Base-by-base conservation (phyloP, 1,284 basidiomycete species). In the Cerioporus squamosus region DNA sequence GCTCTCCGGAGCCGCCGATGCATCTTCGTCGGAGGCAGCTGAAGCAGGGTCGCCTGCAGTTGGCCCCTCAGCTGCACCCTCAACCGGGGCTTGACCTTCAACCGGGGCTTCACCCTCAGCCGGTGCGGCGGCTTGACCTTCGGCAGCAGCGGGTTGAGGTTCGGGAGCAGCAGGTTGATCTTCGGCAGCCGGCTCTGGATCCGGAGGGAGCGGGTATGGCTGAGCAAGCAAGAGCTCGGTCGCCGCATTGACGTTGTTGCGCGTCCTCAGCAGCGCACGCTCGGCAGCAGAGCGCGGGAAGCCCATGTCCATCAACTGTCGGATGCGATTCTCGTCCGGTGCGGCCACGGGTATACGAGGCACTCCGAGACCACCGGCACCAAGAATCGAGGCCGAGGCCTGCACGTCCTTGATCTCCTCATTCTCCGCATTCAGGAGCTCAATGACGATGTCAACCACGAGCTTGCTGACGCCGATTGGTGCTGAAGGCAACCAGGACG, bases 261-360 rank as follows among this genome's bases (percentile, higher is more conserved):
- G 86, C 15, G 90, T 89, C 22, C 95, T 90, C 20, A 83, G 74
- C 20, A 99, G 78, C 4, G 97, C 97, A 55, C 87, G 85, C 68
- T 93, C 90, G 1, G 92, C 93, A 4, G 94, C 92, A 42, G 85
- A 84, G 9, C 94, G 86, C 24, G 92, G 87, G 77, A 99, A 99
- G 50, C 97, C 97, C 97, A 99, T 99, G 66, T 99, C 97, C 17
- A 88, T 89, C 49, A 99, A 80, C 67, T 94, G 90, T 49, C 86
- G 83, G 47, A 98, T 85, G 31, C 89, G 85, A 55, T 80, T 82
- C 68, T 94, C 91, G 68, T 94, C 91, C 0, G 90, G 86, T 2
- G 83, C 83, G 52, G 81, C 71, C 3, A 53, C 38, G 18, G 61
- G 50, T n/a, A 62, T 62, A 20, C 82, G 78, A 26, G 81, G 74